phyloP scores from a whole-genome alignment of 1,139 yeast genomes.

The Hanseniaspora gamundiae region DNA sequence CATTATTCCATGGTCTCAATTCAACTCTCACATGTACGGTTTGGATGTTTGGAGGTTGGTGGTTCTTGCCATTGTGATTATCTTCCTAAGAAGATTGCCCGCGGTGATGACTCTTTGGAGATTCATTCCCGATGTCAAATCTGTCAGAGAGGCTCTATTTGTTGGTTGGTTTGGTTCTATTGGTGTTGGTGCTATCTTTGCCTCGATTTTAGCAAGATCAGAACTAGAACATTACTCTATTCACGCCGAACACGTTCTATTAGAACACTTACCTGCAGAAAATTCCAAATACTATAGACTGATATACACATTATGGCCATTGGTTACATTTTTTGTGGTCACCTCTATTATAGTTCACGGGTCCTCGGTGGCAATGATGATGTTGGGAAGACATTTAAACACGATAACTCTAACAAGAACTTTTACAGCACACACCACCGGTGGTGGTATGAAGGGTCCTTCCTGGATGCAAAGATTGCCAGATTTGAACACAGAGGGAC shows the following conservation, averaged over 20 bases:
- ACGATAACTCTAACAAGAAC: slow-evolving; percentile 69
- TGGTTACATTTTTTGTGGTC: slow-evolving; percentile 71
- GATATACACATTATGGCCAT: slow-evolving; percentile 78
- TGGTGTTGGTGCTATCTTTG: slow-evolving; percentile 95
- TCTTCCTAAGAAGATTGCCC: slow-evolving; percentile 80
- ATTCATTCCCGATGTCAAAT: slow-evolving; percentile 78
- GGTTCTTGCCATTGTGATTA: slow-evolving; percentile 65
- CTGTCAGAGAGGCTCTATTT: slow-evolving; percentile 92
- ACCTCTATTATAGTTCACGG: slow-evolving; percentile 91
- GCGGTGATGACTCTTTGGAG: slow-evolving; percentile 72
- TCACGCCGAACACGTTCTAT: slow-evolving; percentile 1
- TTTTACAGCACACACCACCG: slow-evolving; percentile 59
- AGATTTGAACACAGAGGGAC: slow-evolving; percentile 51
- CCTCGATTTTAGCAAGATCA: slow-evolving; percentile 71
- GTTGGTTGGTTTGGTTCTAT: slow-evolving; percentile 98
- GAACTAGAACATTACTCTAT: slow-evolving; percentile 50
- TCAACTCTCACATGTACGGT: slow-evolving; percentile 52
- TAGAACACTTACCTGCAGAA: slow-evolving; percentile 3
- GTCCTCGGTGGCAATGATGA: slow-evolving; percentile 64
- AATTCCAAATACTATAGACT: slow-evolving; percentile 20
- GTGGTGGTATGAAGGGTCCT: slow-evolving; percentile 43
- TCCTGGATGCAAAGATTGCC: slow-evolving; percentile 87
- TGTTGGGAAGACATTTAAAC: slow-evolving; percentile 8
- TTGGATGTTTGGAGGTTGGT: slow-evolving; percentile 76
- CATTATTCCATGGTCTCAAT: slow-evolving; percentile 83